Evolutionary conservation across 2,329 filamentous ascomycete species (phyloP).

Genomic region (Sporothrix phasma): DNA sequence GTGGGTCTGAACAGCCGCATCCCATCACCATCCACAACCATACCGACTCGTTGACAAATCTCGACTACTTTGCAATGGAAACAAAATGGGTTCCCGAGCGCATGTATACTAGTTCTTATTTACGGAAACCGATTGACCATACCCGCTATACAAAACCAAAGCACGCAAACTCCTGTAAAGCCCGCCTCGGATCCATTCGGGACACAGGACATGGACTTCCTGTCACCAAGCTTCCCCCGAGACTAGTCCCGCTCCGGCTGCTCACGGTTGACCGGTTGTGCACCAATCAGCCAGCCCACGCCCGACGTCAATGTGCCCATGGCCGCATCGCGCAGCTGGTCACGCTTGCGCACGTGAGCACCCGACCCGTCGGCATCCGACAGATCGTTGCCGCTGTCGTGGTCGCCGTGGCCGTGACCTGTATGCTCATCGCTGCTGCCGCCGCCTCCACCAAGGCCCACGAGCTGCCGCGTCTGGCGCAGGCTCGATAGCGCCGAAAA

Average conservation of each 20-base stretch:
- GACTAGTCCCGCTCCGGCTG: background rate
- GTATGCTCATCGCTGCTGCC: too few relatives aligned
- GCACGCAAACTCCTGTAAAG: too few relatives aligned
- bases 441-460: constrained; percentile 20
- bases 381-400: background rate
- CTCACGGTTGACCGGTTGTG: constrained; percentile 31
- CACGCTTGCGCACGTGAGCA: constrained; percentile 52
- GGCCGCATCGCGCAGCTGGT: constrained; percentile 57
- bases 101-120: background rate
- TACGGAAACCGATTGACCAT: background rate
- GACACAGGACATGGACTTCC: too few relatives aligned
- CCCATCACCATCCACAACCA: background rate
- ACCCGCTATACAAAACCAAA: background rate
- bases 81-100: too few relatives aligned
- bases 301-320: constrained; percentile 58
- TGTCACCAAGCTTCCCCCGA: too few relatives aligned
- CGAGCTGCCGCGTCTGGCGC: constrained; percentile 31
- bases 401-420: too few relatives aligned
- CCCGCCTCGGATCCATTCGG: background rate
- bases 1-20: background rate
- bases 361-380: constrained; percentile 7
- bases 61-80: too few relatives aligned
- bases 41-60: too few relatives aligned
- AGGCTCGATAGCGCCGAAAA: constrained; percentile 46
- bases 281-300: constrained; percentile 58